Base-by-base conservation (phyloP, 805 yeast genomes). In the Blastobotrys chiropterorum region DNA sequence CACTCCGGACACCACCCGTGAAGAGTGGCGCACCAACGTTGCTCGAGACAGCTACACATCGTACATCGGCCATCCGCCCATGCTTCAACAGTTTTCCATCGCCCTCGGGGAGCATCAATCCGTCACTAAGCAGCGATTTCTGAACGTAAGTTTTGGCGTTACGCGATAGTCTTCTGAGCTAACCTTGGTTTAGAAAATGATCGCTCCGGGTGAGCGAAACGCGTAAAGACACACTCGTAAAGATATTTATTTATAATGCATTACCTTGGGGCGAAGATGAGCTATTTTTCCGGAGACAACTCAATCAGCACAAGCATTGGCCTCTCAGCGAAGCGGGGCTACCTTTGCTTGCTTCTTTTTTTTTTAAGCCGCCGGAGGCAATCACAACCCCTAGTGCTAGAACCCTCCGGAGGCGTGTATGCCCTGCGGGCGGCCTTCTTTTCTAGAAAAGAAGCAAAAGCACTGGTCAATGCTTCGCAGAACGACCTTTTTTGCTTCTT, bases 11-110 rank as follows among this genome's bases (percentile, higher is more conserved):
- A 89, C 95, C 0, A 72, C 84, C 0, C 72, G 83, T 48, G 73
- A 73, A 68, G 92, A 86, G 64, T 90, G 92, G 80, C 60, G 83
- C 54, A 67, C 76, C 3, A 86, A 85, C 59, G 72, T 84, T 1
- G 81, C 80, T 51, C 69, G 86, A 53, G 95, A 86, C 59, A 79
- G 88, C 1, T 78, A 79, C 52, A 76, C 85, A 0, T 75, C 83
- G 17, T 66, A 83, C 45, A 73, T 78, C n/a, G 81, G 82, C 21
- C 88, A 84, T 61, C 77, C 77, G 16, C 71, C 76, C 11, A 52
- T 81, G 49, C 62, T 83, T 44, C 74, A 78, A 53, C 82, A 81
- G 60, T 69, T 80, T 46, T 65, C 87, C 8, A 63, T 81, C 4
- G 81, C 80, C 0, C 61, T 72, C 44, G 80, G 78, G 50, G 74